A percentile compares a stretch with the other conserved stretches of the same genome.
Evolutionary conservation across 2,329 filamentous ascomycete genomes (phyloP).

Genomic region (Albophoma yamanashiensis): DNA sequence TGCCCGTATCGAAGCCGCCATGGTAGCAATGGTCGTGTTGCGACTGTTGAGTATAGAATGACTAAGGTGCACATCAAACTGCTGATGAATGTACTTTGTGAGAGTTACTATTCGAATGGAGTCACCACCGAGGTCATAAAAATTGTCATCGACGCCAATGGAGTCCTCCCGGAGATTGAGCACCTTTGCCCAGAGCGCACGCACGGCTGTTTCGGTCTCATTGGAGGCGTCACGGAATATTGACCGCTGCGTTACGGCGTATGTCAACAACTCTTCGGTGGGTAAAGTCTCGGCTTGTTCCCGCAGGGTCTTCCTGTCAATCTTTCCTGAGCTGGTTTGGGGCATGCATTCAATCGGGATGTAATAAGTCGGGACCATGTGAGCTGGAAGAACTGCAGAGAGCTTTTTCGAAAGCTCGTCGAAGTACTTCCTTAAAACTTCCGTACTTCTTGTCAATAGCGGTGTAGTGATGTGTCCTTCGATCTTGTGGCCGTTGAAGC

Average conservation of each 20-base stretch:
- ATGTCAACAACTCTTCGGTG: not conserved
- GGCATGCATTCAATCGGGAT: conserved; percentile 5
- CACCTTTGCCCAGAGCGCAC: not conserved
- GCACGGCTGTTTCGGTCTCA: not conserved
- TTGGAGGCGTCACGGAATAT: not conserved
- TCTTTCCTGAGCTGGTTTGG: conserved; percentile 2
- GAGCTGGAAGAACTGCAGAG: not conserved
- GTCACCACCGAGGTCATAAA: not conserved
- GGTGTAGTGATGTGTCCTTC: not conserved
- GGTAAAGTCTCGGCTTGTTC: not conserved
- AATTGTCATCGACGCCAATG: not conserved
- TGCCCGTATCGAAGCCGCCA: not conserved
- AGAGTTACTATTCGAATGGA: not conserved
- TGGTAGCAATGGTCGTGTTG: not conserved
- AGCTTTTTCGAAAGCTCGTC: not conserved
- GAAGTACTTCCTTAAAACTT: not conserved
- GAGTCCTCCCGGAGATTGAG: not conserved
- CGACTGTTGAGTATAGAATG: not conserved
- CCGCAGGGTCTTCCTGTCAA: not conserved
- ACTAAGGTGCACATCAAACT: not conserved
- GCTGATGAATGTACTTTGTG: not conserved
- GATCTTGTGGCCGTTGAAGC: conserved; percentile 2
- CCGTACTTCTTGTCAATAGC: not conserved
- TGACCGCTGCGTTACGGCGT: not conserved
- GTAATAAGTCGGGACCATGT: conserved; percentile 7